These are phyloP conservation scores for Neodidymelliopsis sp. DNA, from an alignment of 2,329 filamentous ascomycete genomes.

Conservation along the genomic window DNA sequence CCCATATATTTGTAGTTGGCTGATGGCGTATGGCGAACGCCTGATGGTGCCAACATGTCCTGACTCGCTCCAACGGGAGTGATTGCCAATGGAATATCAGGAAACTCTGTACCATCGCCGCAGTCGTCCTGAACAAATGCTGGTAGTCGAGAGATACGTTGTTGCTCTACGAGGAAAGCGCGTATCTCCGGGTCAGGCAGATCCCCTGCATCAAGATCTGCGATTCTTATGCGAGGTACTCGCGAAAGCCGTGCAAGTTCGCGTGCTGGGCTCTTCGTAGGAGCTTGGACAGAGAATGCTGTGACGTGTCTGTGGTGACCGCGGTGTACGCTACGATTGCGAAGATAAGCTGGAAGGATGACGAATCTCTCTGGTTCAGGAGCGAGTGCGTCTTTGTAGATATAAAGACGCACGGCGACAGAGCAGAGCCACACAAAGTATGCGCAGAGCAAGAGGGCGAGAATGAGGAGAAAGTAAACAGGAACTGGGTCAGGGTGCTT, in stretches of 20 bases:
- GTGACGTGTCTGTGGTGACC: slow-evolving; percentile 1
- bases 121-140: slow-evolving; percentile 42
- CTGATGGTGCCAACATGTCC: background rate
- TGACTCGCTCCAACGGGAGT: slow-evolving; percentile 13
- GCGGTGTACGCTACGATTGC: slow-evolving; percentile 1
- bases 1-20: slow-evolving; percentile 44
- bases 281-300: background rate
- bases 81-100: slow-evolving; percentile 27
- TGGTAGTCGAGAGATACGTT: slow-evolving; percentile 34
- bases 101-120: slow-evolving; percentile 39
- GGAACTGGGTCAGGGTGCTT: slow-evolving; percentile 4
- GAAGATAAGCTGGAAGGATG: slow-evolving; percentile 25
- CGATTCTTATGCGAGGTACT: slow-evolving; percentile 14
- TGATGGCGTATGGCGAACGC: background rate
- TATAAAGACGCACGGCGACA: slow-evolving; percentile 32
- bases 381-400: slow-evolving; percentile 34
- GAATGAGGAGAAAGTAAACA: slow-evolving; percentile 25
- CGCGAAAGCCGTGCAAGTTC: background rate
- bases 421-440: slow-evolving; percentile 33
- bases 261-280: background rate
- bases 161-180: slow-evolving; percentile 29
- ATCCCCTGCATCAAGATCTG: slow-evolving; percentile 10
- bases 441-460: slow-evolving; percentile 24
- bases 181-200: slow-evolving; percentile 16
- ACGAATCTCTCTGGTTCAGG: slow-evolving; percentile 28